Evolutionary conservation across 441 rosid species (phyloP), one percentile per base, ranked within the genome.

Genomic region (Theobroma grandiflorum): DNA sequence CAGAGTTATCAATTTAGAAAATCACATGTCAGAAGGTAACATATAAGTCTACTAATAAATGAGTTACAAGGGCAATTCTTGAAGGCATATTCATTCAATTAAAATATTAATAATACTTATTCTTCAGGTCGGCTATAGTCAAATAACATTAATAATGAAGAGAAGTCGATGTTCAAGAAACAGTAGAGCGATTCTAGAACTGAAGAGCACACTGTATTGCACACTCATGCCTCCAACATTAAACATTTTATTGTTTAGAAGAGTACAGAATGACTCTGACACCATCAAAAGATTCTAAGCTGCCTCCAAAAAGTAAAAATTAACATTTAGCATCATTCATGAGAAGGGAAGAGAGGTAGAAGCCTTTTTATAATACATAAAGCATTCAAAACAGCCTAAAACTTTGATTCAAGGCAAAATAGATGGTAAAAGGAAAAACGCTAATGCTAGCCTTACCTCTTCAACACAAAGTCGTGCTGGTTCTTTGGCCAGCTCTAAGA

Each of bases 401-500:
- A 4, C 53, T 52, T 58, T 16, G 31, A 68, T 38, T 77, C 63
- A 37, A 35, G 26, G 40, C 26, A 75, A 66, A 75, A 50, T 38
- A 3, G 40, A 66, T 38, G 9, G 61, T 31, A 26, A 49, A 62
- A 82, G 84, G 71, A 80, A 72, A 64, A 75, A 78, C 73, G 72
- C 58, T 20, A 72, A 74, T 49, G 40, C 14, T 57, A 74, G 72
- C 79, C 83, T 75, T 84, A 91, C 96, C 94, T 92, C 96, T 77
- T 92, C 96, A 81, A 92, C 96, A 82, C 96, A 92, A 38, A 91
- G 87, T 64, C 87, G 87, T 61, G 96, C 86, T 22, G 96, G 96
- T 77, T 91, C 96, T 88, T 92, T 92, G 65, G 94, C 96, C 79
- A 91, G 86, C 88, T 92, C 96, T 76, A 92, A 85, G 71, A 92